Percentiles rank a stretch among this genome's conserved stretches.
Evolutionary conservation across 2,329 filamentous ascomycete genomes (phyloP).

Genomic region (Decorospora gaudefroyi): DNA sequence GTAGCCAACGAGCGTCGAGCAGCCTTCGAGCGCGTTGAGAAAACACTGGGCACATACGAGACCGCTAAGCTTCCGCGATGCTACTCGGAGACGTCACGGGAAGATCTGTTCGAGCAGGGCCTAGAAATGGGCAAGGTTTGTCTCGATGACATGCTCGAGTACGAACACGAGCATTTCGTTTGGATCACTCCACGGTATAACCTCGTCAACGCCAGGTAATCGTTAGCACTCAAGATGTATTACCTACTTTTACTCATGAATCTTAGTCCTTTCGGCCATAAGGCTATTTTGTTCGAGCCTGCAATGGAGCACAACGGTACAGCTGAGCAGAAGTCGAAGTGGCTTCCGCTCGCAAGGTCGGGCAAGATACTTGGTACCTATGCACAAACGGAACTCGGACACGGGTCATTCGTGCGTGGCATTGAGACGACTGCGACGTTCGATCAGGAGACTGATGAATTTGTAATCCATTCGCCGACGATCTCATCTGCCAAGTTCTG

Average conservation of each 20-base stretch:
- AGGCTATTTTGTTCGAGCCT: slow-evolving; percentile 25
- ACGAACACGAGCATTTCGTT: slow-evolving; percentile 29
- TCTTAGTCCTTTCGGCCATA: slow-evolving; percentile 24
- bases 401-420: slow-evolving; percentile 57
- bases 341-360: slow-evolving; percentile 41
- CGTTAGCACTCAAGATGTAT: too few relatives aligned
- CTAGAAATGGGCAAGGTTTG: slow-evolving; percentile 27
- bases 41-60: slow-evolving; percentile 15
- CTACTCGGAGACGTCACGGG: slow-evolving; percentile 32
- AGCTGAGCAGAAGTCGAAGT: slow-evolving; percentile 53
- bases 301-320: slow-evolving; percentile 45
- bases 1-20: slow-evolving; percentile 16
- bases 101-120: slow-evolving; percentile 31
- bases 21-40: slow-evolving; percentile 25
- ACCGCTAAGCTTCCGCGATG: slow-evolving; percentile 28
- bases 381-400: slow-evolving; percentile 57
- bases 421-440: slow-evolving; percentile 55
- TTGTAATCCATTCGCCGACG: slow-evolving; percentile 55
- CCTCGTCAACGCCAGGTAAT: slow-evolving; percentile 18
- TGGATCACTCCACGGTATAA: slow-evolving; percentile 19
- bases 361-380: slow-evolving; percentile 53
- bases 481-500: slow-evolving; percentile 37
- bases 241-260: neutral
- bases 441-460: slow-evolving; percentile 50
- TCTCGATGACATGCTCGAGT: slow-evolving; percentile 27